Evolutionary conservation across 1,284 basidiomycete genomes (phyloP).

Genomic region (Ustilago shanxiensis): DNA sequence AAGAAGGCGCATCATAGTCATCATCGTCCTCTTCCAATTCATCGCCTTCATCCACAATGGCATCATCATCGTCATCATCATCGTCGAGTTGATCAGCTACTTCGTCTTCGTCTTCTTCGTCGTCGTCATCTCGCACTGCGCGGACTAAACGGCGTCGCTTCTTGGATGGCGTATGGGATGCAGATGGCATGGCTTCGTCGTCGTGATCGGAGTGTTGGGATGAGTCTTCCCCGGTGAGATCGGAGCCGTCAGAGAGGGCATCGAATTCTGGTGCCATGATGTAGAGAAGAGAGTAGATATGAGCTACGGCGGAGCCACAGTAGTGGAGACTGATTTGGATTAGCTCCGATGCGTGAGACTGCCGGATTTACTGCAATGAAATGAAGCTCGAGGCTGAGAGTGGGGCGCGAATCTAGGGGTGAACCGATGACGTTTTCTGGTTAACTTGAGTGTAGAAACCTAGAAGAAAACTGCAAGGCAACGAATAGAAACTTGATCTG

Average conservation of each 20-base stretch:
- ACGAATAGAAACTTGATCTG: too few relatives aligned
- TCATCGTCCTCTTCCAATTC: conserved; percentile 65
- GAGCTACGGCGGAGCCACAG: background rate
- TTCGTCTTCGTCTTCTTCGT: conserved; percentile 37
- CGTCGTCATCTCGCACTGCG: conserved; percentile 27
- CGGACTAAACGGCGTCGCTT: conserved; percentile 32
- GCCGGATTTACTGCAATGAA: background rate
- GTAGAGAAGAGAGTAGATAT: background rate
- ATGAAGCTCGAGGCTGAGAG: background rate
- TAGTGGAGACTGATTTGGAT: background rate
- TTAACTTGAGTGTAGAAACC: too few relatives aligned
- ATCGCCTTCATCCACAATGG: conserved; percentile 60
- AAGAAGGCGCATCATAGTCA: conserved; percentile 49
- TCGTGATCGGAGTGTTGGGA: conserved; percentile 19
- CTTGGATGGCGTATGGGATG: conserved; percentile 35
- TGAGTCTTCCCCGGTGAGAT: conserved; percentile 38
- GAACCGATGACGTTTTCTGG: too few relatives aligned
- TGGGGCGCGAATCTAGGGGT: background rate
- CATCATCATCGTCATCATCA: conserved; percentile 57
- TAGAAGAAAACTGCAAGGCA: background rate
- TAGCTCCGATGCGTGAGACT: background rate
- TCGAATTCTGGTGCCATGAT: conserved; percentile 35
- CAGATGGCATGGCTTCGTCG: conserved; percentile 26
- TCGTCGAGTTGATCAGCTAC: conserved; percentile 34
- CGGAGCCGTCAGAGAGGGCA: conserved; percentile 42